Percentiles rank a stretch among this genome's conserved stretches.
These are phyloP conservation scores for Cyclanthera cordifolia DNA, from an alignment of 306 rosid genomes.

Conservation along the genomic window DNA sequence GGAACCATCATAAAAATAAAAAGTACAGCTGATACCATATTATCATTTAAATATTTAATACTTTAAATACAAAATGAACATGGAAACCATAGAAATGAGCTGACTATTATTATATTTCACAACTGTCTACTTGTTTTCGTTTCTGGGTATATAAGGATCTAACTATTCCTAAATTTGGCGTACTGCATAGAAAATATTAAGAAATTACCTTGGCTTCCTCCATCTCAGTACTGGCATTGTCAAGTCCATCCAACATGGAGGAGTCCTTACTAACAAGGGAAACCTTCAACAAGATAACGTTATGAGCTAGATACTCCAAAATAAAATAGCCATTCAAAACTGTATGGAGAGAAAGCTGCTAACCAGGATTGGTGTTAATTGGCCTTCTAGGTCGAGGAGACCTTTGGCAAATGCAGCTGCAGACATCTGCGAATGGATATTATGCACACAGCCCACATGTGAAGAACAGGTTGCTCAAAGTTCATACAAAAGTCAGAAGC, in stretches of 20 bases:
- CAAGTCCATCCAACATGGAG: conserved; percentile 99
- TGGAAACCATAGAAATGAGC: not conserved
- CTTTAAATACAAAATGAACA: not conserved
- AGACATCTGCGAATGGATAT: conserved; percentile 71
- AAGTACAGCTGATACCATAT: not conserved
- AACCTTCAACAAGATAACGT: conserved; percentile 41
- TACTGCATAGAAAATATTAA: not conserved
- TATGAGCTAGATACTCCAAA: conserved; percentile 27
- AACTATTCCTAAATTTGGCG: not conserved
- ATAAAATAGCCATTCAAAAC: conserved; percentile 14
- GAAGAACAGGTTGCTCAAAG: conserved; percentile 16
- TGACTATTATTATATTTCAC: not conserved
- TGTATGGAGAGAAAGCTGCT: conserved; percentile 23
- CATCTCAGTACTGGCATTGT: conserved; percentile 90
- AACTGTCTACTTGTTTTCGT: not conserved
- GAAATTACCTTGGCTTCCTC: conserved; percentile 68
- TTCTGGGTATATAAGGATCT: not conserved
- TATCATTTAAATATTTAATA: too few species aligned
- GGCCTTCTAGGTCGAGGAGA: conserved; percentile 96
- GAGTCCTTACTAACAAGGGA: conserved; percentile 98
- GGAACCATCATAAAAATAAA: not conserved
- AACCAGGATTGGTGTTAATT: conserved; percentile 91
- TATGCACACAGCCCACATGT: conserved; percentile 16
- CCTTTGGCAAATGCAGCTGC: conserved; percentile 99
- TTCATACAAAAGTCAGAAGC: not conserved